A percentile compares a stretch with the other conserved stretches of the same genome.
These are phyloP conservation scores for Stentor roeselii DNA, from an alignment of 73 alveolate genomes.

Conservation along the genomic window DNA sequence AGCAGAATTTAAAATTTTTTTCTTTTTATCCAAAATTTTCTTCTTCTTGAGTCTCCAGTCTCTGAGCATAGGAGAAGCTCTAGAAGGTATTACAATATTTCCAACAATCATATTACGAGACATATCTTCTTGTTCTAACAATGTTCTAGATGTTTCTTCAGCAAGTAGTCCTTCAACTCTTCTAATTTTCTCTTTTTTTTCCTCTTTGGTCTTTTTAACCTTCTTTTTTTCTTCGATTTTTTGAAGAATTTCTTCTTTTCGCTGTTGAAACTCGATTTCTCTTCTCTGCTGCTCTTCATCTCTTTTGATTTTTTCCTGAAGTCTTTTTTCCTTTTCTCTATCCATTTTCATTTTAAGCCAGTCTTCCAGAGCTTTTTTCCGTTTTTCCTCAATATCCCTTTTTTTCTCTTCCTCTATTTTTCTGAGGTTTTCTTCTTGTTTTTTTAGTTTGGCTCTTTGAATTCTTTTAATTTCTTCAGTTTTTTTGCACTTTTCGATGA, in stretches of 20 bases:
- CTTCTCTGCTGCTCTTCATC: slow-evolving; percentile 19
- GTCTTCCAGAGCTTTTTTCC: slow-evolving; percentile 11
- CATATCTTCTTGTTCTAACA: not conserved
- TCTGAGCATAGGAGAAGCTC: not conserved
- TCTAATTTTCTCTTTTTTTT: not conserved
- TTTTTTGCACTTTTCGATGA: slow-evolving; percentile 8
- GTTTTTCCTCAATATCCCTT: slow-evolving; percentile 5
- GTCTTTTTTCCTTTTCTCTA: not conserved
- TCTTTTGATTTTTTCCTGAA: not conserved
- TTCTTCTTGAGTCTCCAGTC: slow-evolving; percentile 8
- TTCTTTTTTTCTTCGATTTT: slow-evolving; percentile 15
- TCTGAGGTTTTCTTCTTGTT: slow-evolving; percentile 12
- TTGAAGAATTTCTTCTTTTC: not conserved
- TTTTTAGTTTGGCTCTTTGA: not conserved
- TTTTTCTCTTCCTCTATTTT: not conserved
- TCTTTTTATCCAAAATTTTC: slow-evolving; percentile 9
- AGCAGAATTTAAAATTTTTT: not conserved
- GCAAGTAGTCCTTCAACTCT: not conserved
- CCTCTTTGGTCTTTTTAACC: not conserved
- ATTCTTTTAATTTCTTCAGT: slow-evolving; percentile 19
- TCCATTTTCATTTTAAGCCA: slow-evolving; percentile 20
- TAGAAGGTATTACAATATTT: not conserved
- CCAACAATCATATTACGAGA: not conserved
- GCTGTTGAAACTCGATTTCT: not conserved
- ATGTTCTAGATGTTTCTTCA: not conserved